A percentile compares a stretch with the other conserved stretches of the same genome.
phyloP scores from a whole-genome alignment of 1,139 yeast species.

The Yamadazyma kanchanaburiensis region DNA sequence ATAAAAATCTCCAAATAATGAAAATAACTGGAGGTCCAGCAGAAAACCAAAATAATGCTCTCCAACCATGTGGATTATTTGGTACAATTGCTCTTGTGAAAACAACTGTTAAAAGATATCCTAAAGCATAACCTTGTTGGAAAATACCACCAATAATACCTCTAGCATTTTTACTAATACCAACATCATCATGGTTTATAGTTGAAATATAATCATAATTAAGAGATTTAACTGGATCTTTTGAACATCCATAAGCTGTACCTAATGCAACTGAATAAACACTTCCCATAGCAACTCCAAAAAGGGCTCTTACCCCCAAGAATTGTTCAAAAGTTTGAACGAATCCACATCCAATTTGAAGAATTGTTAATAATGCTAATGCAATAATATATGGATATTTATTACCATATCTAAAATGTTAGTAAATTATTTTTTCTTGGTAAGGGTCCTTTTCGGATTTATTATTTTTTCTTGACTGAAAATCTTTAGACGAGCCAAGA shows the following conservation, averaged over 20 bases:
- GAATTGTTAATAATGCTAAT: slow-evolving; percentile 25
- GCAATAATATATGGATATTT: slow-evolving; percentile 37
- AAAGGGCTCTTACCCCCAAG: slow-evolving; percentile 37
- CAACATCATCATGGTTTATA: slow-evolving; percentile 12
- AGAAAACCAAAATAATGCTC: slow-evolving; percentile 40
- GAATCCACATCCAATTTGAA: slow-evolving; percentile 42
- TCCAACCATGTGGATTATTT: slow-evolving; percentile 23
- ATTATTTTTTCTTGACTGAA: too few species aligned
- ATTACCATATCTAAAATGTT: slow-evolving; percentile 22
- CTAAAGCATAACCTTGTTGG: slow-evolving; percentile 44
- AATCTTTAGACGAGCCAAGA: too few species aligned
- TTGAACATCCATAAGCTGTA: slow-evolving; percentile 36
- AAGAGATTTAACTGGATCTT: slow-evolving; percentile 10
- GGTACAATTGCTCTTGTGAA: slow-evolving; percentile 36
- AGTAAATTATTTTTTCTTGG: too few species aligned
- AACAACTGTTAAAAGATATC: slow-evolving; percentile 40
- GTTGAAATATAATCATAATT: slow-evolving; percentile 7
- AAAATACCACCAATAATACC: slow-evolving; percentile 41
- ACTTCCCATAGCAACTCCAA: slow-evolving; percentile 46
- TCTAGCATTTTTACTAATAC: slow-evolving; percentile 33
- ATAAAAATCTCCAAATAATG: slow-evolving; percentile 31
- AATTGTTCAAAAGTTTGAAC: slow-evolving; percentile 35
- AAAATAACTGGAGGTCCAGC: slow-evolving; percentile 42
- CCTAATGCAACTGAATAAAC: slow-evolving; percentile 38
- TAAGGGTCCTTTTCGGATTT: too few species aligned